phyloP scores from a whole-genome alignment of 768 basidiomycete species.

The Scleroderma citrinum region DNA sequence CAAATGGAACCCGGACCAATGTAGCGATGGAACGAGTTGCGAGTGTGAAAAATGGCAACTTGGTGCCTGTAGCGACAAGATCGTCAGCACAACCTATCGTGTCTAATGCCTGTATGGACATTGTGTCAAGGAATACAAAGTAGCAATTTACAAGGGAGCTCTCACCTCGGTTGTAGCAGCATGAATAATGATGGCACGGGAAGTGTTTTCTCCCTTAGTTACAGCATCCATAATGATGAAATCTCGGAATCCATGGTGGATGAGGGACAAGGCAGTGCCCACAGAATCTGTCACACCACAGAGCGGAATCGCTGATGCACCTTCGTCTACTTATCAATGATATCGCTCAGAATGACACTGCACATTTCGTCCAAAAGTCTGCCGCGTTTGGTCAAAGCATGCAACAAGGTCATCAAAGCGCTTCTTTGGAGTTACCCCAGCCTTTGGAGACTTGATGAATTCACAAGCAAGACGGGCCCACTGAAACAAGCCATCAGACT shows the following conservation, averaged over 20 bases:
- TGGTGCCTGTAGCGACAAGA: conserved; percentile 34
- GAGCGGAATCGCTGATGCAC: not conserved
- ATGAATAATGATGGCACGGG: conserved; percentile 44
- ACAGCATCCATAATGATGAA: conserved; percentile 40
- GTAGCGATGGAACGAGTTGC: conserved; percentile 27
- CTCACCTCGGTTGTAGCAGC: conserved; percentile 48
- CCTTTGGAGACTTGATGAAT: not conserved
- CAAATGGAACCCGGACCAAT: conserved; percentile 25
- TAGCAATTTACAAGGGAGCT: not conserved
- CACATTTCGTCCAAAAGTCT: not conserved
- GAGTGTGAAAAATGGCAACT: conserved; percentile 20
- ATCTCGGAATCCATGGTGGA: conserved; percentile 35
- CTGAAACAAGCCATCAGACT: conserved; percentile 1
- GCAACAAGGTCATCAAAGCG: not conserved
- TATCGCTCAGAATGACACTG: not conserved
- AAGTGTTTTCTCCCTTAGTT: conserved; percentile 27
- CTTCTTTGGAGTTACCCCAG: not conserved
- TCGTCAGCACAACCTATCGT: conserved; percentile 35
- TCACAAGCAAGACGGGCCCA: conserved; percentile 6
- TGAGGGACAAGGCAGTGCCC: conserved; percentile 37
- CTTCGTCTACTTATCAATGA: not conserved
- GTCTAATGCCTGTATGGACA: conserved; percentile 38
- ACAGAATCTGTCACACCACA: not conserved
- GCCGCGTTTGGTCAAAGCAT: not conserved
- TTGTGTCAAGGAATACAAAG: conserved; percentile 29